These are phyloP conservation scores for Naganishia antarctica DNA, from an alignment of 768 basidiomycete genomes.

Conservation along the genomic window DNA sequence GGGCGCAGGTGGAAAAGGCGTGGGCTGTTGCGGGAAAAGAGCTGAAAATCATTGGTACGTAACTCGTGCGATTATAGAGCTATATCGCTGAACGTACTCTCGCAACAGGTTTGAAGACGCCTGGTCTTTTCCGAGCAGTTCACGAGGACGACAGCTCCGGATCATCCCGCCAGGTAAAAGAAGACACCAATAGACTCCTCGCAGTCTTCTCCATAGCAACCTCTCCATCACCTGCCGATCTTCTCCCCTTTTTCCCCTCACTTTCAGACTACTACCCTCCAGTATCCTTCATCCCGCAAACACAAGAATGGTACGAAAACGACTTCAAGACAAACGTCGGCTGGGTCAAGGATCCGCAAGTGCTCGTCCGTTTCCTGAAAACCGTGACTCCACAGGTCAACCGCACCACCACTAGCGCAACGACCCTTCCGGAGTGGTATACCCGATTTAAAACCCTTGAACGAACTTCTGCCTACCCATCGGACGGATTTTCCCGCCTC, in stretches of 20 bases:
- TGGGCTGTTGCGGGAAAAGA: neutral
- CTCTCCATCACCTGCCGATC: neutral
- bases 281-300: neutral
- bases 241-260: neutral
- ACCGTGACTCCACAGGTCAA: neutral
- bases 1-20: constrained; percentile 8
- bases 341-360: constrained; percentile 1
- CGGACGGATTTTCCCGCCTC: neutral
- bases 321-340: neutral
- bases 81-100: too few relatives aligned
- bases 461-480: neutral
- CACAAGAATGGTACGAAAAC: constrained; percentile 4
- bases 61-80: neutral
- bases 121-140: neutral
- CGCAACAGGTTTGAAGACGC: constrained; percentile 5
- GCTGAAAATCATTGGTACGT: neutral
- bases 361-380: neutral
- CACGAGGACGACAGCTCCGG: neutral
- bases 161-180: neutral
- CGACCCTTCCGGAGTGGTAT: neutral
- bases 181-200: constrained; percentile 2
- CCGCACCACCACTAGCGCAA: neutral
- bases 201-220: neutral
- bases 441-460: neutral
- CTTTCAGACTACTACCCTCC: neutral